phyloP scores from a whole-genome alignment of 805 yeast genomes.

The Cyberlindnera xishuangbannaensis region DNA sequence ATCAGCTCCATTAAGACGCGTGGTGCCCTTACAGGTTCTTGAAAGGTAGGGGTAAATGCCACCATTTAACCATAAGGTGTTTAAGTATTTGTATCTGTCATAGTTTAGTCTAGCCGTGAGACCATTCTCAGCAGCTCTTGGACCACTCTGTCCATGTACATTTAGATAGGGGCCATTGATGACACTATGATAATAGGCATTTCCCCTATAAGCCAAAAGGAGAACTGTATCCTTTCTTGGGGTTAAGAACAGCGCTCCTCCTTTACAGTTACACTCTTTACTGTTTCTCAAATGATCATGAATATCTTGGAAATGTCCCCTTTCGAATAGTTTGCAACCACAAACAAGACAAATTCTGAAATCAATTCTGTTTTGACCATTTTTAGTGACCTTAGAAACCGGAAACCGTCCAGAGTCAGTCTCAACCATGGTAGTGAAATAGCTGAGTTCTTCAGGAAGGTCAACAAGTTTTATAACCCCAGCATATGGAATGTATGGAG shows the following conservation, averaged over 20 bases:
- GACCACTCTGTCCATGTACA: conserved; percentile 68
- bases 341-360: conserved; percentile 41
- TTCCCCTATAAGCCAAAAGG: conserved; percentile 15
- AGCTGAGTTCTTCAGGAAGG: conserved; percentile 41
- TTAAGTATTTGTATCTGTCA: conserved; percentile 50
- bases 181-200: conserved; percentile 28
- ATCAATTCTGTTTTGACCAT: conserved; percentile 29
- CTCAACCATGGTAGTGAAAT: conserved; percentile 29
- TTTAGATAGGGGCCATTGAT: conserved; percentile 69
- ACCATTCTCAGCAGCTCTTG: conserved; percentile 47
- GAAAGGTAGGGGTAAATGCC: conserved; percentile 46
- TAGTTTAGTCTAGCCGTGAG: conserved; percentile 47
- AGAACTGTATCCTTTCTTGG: conserved; percentile 32
- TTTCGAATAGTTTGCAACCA: conserved; percentile 35
- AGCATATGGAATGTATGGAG: conserved; percentile 34
- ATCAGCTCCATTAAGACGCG: neutral
- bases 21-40: conserved; percentile 18
- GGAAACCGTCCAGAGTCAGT: conserved; percentile 11
- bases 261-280: conserved; percentile 16
- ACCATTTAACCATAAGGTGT: conserved; percentile 56
- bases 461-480: conserved; percentile 48
- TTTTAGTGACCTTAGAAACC: conserved; percentile 2
- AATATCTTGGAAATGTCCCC: conserved; percentile 27
- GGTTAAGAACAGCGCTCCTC: conserved; percentile 31
- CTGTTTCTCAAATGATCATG: conserved; percentile 25